phyloP scores from a whole-genome alignment of 2,329 filamentous ascomycete genomes.

The Phialemonium atrogriseum region DNA sequence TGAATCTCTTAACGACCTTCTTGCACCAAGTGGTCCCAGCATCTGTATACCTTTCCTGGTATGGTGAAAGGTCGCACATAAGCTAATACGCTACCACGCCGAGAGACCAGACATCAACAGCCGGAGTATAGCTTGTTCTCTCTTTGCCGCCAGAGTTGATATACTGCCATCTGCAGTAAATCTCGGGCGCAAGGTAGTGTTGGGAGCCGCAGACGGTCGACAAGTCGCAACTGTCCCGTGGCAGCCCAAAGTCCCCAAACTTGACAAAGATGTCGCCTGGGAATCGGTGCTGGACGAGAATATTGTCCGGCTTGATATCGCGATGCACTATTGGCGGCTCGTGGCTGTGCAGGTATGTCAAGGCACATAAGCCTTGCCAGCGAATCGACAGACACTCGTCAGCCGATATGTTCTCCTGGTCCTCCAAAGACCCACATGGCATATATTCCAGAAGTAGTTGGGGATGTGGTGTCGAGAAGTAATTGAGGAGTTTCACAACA shows the following conservation, averaged over 20 bases:
- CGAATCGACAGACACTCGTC: not conserved
- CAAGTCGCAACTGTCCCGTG: not conserved
- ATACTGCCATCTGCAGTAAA: too few species aligned
- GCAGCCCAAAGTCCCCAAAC: not conserved
- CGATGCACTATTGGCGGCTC: conserved; percentile 7
- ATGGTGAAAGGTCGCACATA: conserved; percentile 1
- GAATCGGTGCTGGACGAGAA: conserved; percentile 6
- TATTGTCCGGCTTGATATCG: conserved; percentile 9
- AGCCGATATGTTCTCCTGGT: not conserved
- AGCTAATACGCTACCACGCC: conserved; percentile 7
- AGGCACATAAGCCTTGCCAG: conserved; percentile 4
- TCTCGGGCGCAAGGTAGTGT: not conserved
- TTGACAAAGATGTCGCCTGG: conserved; percentile 3
- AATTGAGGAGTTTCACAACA: not conserved
- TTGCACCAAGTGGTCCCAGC: too few species aligned
- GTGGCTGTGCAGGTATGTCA: conserved; percentile 6
- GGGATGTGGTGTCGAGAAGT: not conserved
- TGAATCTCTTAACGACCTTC: not conserved
- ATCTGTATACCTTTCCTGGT: not conserved
- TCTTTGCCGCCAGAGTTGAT: not conserved
- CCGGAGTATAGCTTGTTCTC: conserved; percentile 1
- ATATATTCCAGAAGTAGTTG: not conserved
- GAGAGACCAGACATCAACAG: conserved; percentile 7
- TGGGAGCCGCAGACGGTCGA: not conserved
- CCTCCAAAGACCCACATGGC: not conserved